phyloP scores from a whole-genome alignment of 2,329 filamentous ascomycete species.

The Leptodontidium sp. region DNA sequence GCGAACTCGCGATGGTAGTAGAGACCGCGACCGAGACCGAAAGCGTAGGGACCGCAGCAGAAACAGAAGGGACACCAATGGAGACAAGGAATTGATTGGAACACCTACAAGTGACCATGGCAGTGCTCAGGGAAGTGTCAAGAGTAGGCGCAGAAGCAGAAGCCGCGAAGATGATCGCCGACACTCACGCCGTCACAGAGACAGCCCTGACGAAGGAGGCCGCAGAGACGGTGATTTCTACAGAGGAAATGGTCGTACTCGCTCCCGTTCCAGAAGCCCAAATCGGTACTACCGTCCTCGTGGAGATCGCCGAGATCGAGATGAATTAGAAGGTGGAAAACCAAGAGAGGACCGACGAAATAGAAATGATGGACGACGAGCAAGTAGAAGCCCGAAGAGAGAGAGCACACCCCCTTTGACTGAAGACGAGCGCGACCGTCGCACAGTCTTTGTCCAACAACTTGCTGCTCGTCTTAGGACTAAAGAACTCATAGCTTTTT shows the following conservation, averaged over 20 bases:
- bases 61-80: slow-evolving; percentile 53
- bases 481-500: slow-evolving; percentile 92
- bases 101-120: slow-evolving; percentile 79
- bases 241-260: slow-evolving; percentile 68
- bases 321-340: slow-evolving; percentile 60
- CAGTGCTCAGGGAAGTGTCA: slow-evolving; percentile 73
- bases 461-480: slow-evolving; percentile 92
- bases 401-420: slow-evolving; percentile 77
- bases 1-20: slow-evolving; percentile 61
- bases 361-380: slow-evolving; percentile 50
- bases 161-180: slow-evolving; percentile 80
- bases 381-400: slow-evolving; percentile 51
- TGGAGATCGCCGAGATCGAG: slow-evolving; percentile 58
- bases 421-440: slow-evolving; percentile 94
- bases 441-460: slow-evolving; percentile 98
- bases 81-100: slow-evolving; percentile 64
- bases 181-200: slow-evolving; percentile 76
- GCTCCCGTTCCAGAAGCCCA: slow-evolving; percentile 77
- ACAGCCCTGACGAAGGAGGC: slow-evolving; percentile 54
- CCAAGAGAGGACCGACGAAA: slow-evolving; percentile 52
- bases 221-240: slow-evolving; percentile 73
- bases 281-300: slow-evolving; percentile 62
- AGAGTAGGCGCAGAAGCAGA: slow-evolving; percentile 81
- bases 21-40: slow-evolving; percentile 64
- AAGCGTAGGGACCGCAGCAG: slow-evolving; percentile 66